A percentile compares a stretch with the other conserved stretches of the same genome.
Conservation (phyloP, 1,139 yeast genomes). For the Geotrichum candidum region DNA sequence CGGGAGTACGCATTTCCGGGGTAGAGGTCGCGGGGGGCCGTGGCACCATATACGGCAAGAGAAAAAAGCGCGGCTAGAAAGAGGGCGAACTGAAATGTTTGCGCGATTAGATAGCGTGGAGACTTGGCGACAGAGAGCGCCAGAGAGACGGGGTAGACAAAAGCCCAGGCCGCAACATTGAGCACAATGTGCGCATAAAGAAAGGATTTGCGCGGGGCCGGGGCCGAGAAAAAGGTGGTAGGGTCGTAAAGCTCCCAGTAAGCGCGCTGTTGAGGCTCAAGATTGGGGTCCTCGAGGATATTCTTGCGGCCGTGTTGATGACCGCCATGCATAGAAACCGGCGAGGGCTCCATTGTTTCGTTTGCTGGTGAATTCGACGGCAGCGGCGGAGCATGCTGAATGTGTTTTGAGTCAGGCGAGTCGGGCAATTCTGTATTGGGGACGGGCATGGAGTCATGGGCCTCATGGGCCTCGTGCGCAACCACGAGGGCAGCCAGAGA, state of each 20-base stretch:
- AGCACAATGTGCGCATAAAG: constrained; percentile 53
- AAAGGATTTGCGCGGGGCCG: constrained; percentile 46
- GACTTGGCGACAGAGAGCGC: constrained; percentile 57
- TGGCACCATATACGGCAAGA: constrained; percentile 53
- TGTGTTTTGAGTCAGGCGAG: background rate
- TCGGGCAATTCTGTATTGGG: background rate
- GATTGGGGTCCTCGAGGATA: constrained; percentile 54
- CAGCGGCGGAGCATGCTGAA: background rate
- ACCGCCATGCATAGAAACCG: constrained; percentile 28
- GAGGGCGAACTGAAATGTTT: constrained; percentile 47
- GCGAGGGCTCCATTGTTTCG: constrained; percentile 30
- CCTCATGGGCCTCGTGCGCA: background rate
- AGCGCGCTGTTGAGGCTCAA: constrained; percentile 64
- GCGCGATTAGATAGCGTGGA: constrained; percentile 52
- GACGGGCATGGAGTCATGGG: background rate
- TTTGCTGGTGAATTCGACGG: background rate
- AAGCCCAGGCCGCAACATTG: constrained; percentile 43
- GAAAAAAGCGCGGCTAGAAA: constrained; percentile 50
- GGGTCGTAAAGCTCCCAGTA: constrained; percentile 80
- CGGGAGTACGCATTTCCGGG: constrained; percentile 69
- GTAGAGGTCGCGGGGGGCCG: constrained; percentile 61
- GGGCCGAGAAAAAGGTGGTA: constrained; percentile 60
- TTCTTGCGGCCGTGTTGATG: constrained; percentile 61
- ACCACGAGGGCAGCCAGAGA: background rate
- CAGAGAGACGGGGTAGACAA: constrained; percentile 65